Evolutionary conservation across 106 monocot genomes (phyloP).

Genomic region (Dioscorea alata): DNA sequence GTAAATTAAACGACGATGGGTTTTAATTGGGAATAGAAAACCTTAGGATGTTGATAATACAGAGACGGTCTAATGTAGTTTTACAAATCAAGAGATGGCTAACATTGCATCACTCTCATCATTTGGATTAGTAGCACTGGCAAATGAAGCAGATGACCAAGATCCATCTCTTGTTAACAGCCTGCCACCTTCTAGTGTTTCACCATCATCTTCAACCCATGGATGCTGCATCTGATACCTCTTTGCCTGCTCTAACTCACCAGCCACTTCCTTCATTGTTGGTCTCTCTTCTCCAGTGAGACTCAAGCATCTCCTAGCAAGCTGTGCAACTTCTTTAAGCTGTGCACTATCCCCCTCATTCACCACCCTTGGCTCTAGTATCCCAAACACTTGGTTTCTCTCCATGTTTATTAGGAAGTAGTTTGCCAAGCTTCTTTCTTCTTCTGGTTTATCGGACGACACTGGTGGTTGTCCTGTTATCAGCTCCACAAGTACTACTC

Average conservation of each 20-base stretch:
- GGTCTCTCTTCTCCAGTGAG: slow-evolving; percentile 38
- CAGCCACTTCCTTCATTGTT: slow-evolving; percentile 24
- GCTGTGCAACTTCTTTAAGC: slow-evolving; percentile 13
- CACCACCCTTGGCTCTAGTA: slow-evolving; percentile 10
- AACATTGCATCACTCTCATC: no score
- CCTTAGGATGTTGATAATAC: slow-evolving; percentile 25
- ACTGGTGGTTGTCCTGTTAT: slow-evolving; percentile 34
- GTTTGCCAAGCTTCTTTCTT: slow-evolving; percentile 13
- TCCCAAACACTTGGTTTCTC: slow-evolving; percentile 1
- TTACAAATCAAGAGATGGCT: no score
- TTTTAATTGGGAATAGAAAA: slow-evolving; percentile 1
- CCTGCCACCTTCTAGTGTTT: no score
- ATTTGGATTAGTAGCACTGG: no score
- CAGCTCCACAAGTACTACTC: slow-evolving; percentile 49
- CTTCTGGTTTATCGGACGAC: slow-evolving; percentile 13
- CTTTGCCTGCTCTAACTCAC: slow-evolving; percentile 11
- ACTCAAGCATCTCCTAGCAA: slow-evolving; percentile 35
- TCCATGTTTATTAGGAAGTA: slow-evolving; percentile 8
- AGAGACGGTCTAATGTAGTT: no score
- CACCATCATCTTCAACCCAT: no score
- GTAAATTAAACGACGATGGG: not conserved
- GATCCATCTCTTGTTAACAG: no score
- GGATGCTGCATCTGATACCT: no score
- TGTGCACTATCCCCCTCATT: slow-evolving; percentile 21
- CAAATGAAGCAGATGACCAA: no score